Evolutionary conservation across 352 stramenopile species (phyloP).

Genomic region (Globisporangium orthogonon): DNA sequence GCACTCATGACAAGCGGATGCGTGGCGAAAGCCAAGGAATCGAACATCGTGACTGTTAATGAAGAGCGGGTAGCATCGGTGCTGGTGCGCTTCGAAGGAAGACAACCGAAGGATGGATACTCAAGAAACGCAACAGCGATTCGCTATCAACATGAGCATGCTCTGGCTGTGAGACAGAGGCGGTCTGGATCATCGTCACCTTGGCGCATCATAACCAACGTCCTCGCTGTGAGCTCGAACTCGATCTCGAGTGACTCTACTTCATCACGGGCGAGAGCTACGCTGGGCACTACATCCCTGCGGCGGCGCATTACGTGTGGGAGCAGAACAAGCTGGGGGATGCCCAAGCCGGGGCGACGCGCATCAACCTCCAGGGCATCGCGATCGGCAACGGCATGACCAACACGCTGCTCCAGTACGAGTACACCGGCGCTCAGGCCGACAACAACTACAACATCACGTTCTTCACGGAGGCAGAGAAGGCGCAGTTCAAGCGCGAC

Average conservation of each 20-base stretch:
- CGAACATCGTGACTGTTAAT: too few relatives aligned
- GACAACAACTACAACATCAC: slow-evolving; percentile 56
- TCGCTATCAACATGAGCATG: too few relatives aligned
- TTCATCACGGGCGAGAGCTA: slow-evolving; percentile 84
- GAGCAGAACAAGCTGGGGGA: slow-evolving; percentile 36
- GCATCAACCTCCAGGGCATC: slow-evolving; percentile 60
- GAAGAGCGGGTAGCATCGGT: too few relatives aligned
- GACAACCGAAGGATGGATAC: too few relatives aligned
- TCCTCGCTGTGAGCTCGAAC: too few relatives aligned
- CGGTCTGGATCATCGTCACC: too few relatives aligned
- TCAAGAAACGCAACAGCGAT: too few relatives aligned
- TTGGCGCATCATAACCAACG: too few relatives aligned
- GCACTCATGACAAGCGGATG: too few relatives aligned
- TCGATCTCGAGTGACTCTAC: background rate
- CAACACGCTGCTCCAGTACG: slow-evolving; percentile 23
- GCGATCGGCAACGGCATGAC: slow-evolving; percentile 68
- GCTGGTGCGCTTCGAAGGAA: too few relatives aligned
- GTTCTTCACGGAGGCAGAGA: slow-evolving; percentile 29
- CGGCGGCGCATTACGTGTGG: background rate
- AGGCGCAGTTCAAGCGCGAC: slow-evolving; percentile 32
- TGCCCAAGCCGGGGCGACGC: slow-evolving; percentile 36
- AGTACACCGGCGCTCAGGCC: slow-evolving; percentile 35
- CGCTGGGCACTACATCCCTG: slow-evolving; percentile 88
- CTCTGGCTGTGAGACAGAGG: too few relatives aligned
- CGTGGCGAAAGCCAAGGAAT: too few relatives aligned